phyloP scores from a whole-genome alignment of 2,329 filamentous ascomycete genomes.

The Pseudogymnoascus sp. region DNA sequence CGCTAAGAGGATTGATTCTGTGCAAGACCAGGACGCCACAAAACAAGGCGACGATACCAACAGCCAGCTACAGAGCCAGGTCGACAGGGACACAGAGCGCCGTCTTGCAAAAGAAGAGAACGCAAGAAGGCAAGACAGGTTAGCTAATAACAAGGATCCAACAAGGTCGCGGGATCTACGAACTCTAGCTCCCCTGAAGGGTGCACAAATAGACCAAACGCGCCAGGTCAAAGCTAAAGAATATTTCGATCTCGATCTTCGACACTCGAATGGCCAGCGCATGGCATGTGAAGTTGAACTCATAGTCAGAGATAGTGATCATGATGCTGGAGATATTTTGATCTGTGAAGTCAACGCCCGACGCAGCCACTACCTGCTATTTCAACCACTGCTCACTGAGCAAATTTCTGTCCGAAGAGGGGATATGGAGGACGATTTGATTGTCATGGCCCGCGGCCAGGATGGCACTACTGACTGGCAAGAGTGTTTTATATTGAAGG shows the following conservation, averaged over 20 bases:
- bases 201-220: constrained; percentile 62
- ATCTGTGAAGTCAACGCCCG: constrained; percentile 79
- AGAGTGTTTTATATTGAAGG: constrained; percentile 69
- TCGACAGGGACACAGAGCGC: constrained; percentile 69
- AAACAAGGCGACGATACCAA: background rate
- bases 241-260: constrained; percentile 74
- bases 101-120: constrained; percentile 64
- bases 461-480: constrained; percentile 64
- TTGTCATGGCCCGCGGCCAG: constrained; percentile 77
- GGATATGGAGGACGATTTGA: constrained; percentile 59
- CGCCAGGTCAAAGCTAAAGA: constrained; percentile 85
- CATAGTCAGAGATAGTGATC: constrained; percentile 66
- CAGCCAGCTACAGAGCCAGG: constrained; percentile 36
- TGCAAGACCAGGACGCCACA: constrained; percentile 31
- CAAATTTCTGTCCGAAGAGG: constrained; percentile 74
- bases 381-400: constrained; percentile 71
- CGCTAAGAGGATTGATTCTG: constrained; percentile 48
- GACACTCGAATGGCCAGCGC: constrained; percentile 82
- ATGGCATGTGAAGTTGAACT: constrained; percentile 85
- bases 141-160: constrained; percentile 74
- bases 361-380: constrained; percentile 71
- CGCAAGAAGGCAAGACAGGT: constrained; percentile 72
- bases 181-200: constrained; percentile 62
- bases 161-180: constrained; percentile 70
- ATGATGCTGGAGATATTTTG: constrained; percentile 72